These are phyloP conservation scores for Meyerozyma elateridarum DNA, from an alignment of 1,139 yeast species.

Conservation along the genomic window DNA sequence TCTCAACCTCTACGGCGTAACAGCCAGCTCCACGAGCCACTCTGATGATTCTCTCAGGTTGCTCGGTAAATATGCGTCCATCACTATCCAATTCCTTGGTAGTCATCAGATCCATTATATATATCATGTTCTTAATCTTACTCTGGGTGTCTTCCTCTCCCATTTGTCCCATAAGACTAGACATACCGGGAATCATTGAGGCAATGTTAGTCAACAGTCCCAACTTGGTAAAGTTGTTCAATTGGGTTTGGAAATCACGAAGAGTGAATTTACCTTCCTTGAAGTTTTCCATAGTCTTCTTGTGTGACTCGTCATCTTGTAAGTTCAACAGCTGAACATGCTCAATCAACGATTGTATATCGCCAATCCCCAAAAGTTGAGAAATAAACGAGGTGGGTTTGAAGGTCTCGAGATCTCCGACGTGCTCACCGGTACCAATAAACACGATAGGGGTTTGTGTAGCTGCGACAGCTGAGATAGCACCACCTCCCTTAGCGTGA, in stretches of 20 bases:
- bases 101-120: conserved; percentile 95
- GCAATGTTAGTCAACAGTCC: conserved; percentile 94
- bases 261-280: conserved; percentile 94
- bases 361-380: conserved; percentile 91
- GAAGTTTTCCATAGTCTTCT: conserved; percentile 87
- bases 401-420: conserved; percentile 87
- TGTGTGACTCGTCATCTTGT: conserved; percentile 63
- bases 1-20: conserved; percentile 87
- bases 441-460: conserved; percentile 94
- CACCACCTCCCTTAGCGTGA: conserved; percentile 99
- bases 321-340: conserved; percentile 85
- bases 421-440: conserved; percentile 98
- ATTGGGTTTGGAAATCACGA: conserved; percentile 88
- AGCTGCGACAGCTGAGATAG: conserved; percentile 97
- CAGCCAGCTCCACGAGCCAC: conserved; percentile 98
- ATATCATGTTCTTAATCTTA: conserved; percentile 83
- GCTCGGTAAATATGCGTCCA: conserved; percentile 72
- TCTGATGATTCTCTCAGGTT: conserved; percentile 82
- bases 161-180: conserved; percentile 77
- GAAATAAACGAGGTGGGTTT: conserved; percentile 87
- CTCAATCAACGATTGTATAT: conserved; percentile 88
- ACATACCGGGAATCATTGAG: conserved; percentile 92
- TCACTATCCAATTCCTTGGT: conserved; percentile 87
- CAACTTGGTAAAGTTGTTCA: conserved; percentile 93
- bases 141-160: conserved; percentile 88